These are phyloP conservation scores for Kalmanozyma brasiliensis DNA, from an alignment of 1,284 basidiomycete species.

Conservation along the genomic window DNA sequence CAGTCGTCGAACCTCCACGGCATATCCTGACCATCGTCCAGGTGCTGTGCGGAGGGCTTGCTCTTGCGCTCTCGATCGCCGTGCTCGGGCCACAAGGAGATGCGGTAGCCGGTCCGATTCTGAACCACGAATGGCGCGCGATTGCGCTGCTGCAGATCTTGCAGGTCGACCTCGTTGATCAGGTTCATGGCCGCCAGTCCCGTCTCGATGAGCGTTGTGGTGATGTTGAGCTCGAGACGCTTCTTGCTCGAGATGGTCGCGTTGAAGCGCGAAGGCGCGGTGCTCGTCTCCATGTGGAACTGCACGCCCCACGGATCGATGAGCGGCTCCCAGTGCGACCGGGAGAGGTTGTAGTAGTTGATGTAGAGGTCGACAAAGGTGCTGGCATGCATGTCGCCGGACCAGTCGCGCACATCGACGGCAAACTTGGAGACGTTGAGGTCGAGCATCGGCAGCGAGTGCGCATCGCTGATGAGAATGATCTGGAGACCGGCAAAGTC, in stretches of 20 bases:
- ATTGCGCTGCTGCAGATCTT: conserved; percentile 70
- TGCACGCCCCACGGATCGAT: conserved; percentile 97
- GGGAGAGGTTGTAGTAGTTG: conserved; percentile 95
- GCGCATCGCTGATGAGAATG: conserved; percentile 91
- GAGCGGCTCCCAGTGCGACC: conserved; percentile 99
- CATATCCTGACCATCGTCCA: conserved; percentile 78
- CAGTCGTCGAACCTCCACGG: conserved; percentile 99
- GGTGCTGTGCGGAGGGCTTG: conserved; percentile 63
- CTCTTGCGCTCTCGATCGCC: conserved; percentile 71
- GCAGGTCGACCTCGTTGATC: conserved; percentile 75
- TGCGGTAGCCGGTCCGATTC: conserved; percentile 84
- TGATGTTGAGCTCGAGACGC: conserved; percentile 91
- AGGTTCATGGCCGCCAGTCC: conserved; percentile 78
- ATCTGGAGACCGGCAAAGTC: conserved; percentile 79
- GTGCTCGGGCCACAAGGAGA: conserved; percentile 69
- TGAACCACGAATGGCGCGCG: conserved; percentile 92
- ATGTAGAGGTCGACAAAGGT: conserved; percentile 76
- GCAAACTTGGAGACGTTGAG: conserved; percentile 85
- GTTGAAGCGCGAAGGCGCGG: conserved; percentile 71
- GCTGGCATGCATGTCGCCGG: conserved; percentile 77
- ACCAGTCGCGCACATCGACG: conserved; percentile 91
- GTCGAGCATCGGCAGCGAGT: conserved; percentile 94
- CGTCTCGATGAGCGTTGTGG: conserved; percentile 89
- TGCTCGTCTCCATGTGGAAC: conserved; percentile 69
- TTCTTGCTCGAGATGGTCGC: conserved; percentile 81